Evolutionary conservation across 345 rosid species (phyloP).

Genomic region (Garcia nutans): DNA sequence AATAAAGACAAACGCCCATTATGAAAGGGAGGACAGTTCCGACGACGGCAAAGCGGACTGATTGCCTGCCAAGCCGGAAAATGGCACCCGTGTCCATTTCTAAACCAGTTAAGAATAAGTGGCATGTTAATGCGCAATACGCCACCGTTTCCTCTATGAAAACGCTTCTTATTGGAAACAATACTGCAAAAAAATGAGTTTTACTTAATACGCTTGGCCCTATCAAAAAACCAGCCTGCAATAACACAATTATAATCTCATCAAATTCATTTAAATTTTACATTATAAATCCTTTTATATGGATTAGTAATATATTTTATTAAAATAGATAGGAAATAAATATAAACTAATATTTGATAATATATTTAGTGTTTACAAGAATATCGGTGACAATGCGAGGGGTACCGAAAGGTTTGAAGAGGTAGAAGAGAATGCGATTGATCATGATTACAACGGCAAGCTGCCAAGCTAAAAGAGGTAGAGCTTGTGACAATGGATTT

Average conservation of each 20-base stretch:
- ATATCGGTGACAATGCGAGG: conserved; percentile 33
- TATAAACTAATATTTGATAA: too few relatives aligned
- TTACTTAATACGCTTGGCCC: conserved; percentile 37
- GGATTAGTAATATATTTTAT: too few relatives aligned
- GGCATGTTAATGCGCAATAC: conserved; percentile 45
- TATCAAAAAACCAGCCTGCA: conserved; percentile 50
- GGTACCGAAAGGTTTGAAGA: conserved; percentile 30
- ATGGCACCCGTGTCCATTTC: conserved; percentile 55
- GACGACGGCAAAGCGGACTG: conserved; percentile 33
- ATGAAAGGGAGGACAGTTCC: conserved; percentile 39
- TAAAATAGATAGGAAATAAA: too few relatives aligned
- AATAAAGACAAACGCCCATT: conserved; percentile 36
- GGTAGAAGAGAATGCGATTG: conserved; percentile 20
- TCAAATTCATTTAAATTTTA: neutral
- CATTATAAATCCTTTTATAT: too few relatives aligned
- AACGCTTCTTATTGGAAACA: conserved; percentile 36
- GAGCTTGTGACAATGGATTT: conserved; percentile 21
- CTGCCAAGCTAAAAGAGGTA: conserved; percentile 31
- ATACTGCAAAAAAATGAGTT: rapidly evolving
- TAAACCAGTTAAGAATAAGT: conserved; percentile 61
- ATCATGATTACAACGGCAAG: conserved; percentile 9
- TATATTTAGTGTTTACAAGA: conserved; percentile 21
- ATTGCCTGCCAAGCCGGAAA: conserved; percentile 24
- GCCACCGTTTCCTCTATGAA: conserved; percentile 48
- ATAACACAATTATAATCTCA: neutral